These are phyloP conservation scores for Ustilago lituana DNA, from an alignment of 1,284 basidiomycete species.

Conservation along the genomic window DNA sequence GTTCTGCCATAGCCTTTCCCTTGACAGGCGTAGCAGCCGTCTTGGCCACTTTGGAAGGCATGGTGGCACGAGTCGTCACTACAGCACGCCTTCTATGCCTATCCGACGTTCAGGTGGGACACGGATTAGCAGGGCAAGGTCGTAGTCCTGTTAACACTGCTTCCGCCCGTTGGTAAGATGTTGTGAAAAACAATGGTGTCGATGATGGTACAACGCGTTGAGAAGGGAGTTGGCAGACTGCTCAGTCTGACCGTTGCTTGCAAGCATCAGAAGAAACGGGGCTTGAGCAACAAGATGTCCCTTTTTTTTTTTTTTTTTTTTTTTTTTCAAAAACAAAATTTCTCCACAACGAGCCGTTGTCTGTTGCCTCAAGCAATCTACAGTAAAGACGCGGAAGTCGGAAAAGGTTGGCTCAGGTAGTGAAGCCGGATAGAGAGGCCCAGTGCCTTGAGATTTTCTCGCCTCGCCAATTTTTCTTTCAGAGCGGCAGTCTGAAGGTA, in stretches of 20 bases:
- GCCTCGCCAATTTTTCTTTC: conserved; percentile 3
- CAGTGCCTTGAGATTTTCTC: conserved; percentile 3
- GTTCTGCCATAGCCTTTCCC: conserved; percentile 15
- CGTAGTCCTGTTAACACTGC: too few species aligned
- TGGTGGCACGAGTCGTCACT: conserved; percentile 4
- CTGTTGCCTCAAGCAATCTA: not conserved
- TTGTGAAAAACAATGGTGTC: not conserved
- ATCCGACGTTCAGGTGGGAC: too few species aligned
- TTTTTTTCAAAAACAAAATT: not conserved
- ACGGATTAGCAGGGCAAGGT: too few species aligned
- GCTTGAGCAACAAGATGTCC: conserved; percentile 3
- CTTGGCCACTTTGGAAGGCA: conserved; percentile 38
- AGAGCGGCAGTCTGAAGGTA: conserved; percentile 7
- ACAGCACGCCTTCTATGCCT: too few species aligned
- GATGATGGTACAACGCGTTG: not conserved
- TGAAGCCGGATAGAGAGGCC: not conserved
- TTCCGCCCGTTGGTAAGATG: too few species aligned
- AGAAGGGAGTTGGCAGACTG: not conserved
- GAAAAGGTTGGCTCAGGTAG: too few species aligned
- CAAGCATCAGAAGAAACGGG: not conserved
- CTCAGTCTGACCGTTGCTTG: too few species aligned
- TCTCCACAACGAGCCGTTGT: conserved; percentile 27
- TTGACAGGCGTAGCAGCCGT: conserved; percentile 14
- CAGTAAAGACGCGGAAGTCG: too few species aligned
- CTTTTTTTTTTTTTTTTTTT: too few species aligned